Base-by-base conservation (phyloP, 306 rosid species). In the Vachellia collinsii region DNA sequence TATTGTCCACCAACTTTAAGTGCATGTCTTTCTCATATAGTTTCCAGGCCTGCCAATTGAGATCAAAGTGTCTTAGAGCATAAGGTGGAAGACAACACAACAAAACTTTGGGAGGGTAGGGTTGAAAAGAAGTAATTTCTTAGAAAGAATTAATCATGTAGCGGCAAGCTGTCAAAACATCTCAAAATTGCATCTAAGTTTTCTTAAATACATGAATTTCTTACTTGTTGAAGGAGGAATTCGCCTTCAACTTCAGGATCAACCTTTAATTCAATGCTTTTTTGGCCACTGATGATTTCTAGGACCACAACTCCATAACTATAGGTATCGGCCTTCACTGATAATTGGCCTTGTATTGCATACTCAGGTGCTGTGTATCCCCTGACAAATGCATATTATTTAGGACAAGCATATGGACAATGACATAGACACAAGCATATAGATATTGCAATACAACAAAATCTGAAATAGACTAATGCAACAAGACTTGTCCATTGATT, bases 331-430 rank as follows among this genome's bases (percentile, higher is more conserved):
- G 79, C 97, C 84, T 92, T 92, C 65, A 81, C 97, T 14, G 93
- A 90, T 83, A 92, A 64, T 46, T 90, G 93, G 14, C 94, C 94
- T 58, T 92, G 94, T 47, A 92, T 80, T 65, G 97, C 92, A 82
- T 90, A 92, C 65, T 92, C 97, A 2, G 97, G 93, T 65, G 97
- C 94, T 19, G 88, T 88, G 78, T 90, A 92, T 73, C 94, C 97
- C 82, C 93, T 90, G 42, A 53, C 25, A 77, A 59, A 23, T 61
- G 67, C 67, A 85, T 42, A 50, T 53, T 29, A 72, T 29, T 9
- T 5, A 47, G 62, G 22, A 8, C 53, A 76, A 58, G 68, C 13
- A 36, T 41, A 13, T 11, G 1, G n/a, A 64, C 43, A 64, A 5
- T 11, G 44, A 65, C 13, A 37, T 0, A 20, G n/a, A 6, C 23